A percentile compares a stretch with the other conserved stretches of the same genome.
Evolutionary conservation across 2,329 filamentous ascomycete species (phyloP).

Genomic region (Colletotrichum sp.): DNA sequence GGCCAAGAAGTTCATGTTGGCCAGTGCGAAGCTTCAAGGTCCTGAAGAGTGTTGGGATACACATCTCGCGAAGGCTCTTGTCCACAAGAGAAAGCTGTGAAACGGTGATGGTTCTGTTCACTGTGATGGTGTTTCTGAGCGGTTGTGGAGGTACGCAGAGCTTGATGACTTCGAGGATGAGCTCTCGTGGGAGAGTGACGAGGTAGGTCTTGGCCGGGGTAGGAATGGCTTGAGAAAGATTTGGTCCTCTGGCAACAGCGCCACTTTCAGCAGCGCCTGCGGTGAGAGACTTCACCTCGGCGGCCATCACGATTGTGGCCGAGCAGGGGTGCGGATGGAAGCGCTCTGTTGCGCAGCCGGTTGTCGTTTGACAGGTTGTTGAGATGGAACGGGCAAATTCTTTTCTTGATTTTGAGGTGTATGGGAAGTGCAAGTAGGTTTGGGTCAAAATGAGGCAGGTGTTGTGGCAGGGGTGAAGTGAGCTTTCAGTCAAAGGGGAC

Average conservation of each 20-base stretch:
- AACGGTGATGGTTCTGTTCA: background rate
- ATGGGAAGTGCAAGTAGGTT: background rate
- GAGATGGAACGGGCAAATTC: background rate
- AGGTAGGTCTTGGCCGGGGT: background rate
- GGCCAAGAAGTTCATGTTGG: background rate
- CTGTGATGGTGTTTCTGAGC: rapidly evolving
- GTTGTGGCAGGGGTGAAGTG: background rate
- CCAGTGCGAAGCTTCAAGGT: too few relatives aligned
- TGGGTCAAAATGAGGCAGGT: background rate
- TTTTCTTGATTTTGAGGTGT: background rate
- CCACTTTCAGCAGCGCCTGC: background rate
- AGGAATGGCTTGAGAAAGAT: background rate
- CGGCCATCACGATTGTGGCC: background rate
- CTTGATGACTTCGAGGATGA: background rate
- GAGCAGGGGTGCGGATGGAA: background rate
- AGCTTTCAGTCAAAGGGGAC: background rate
- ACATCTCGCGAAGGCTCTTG: background rate
- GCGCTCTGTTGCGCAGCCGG: background rate
- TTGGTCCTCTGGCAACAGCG: rapidly evolving
- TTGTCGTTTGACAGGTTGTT: background rate
- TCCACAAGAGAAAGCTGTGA: background rate
- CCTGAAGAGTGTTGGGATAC: background rate
- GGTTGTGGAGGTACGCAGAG: background rate
- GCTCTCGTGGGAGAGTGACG: background rate
- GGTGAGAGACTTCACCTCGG: background rate